phyloP scores from a whole-genome alignment of 208 protist genomes.

The Balamuthia mandrillaris region DNA sequence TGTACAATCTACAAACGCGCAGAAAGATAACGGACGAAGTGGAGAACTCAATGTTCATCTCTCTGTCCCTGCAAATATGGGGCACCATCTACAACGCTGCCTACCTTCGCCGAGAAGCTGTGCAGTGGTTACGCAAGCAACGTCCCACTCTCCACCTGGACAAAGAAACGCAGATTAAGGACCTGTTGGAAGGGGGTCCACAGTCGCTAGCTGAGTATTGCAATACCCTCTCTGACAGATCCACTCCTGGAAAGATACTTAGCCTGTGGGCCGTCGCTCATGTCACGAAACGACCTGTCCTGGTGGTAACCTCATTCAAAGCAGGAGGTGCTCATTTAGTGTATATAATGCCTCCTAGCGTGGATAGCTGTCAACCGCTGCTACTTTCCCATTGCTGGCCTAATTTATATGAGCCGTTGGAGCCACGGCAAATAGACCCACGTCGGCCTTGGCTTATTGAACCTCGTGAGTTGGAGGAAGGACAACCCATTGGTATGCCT shows the following conservation, averaged over 20 bases:
- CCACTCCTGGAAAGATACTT: background rate
- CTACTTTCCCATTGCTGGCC: too few relatives aligned
- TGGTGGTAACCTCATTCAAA: too few relatives aligned
- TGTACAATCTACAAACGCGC: background rate
- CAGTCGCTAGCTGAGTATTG: background rate
- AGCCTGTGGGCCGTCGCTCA: background rate
- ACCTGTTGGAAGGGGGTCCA: background rate
- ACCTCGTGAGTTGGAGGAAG: constrained; percentile 1
- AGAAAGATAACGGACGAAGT: background rate
- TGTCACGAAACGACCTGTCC: background rate
- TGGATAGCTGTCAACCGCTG: too few relatives aligned
- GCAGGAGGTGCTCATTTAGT: too few relatives aligned
- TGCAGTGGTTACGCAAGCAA: background rate
- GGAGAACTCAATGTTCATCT: background rate
- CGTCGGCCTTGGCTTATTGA: constrained; percentile 5
- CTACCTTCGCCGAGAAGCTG: background rate
- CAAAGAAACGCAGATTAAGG: background rate
- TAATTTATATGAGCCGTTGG: too few relatives aligned
- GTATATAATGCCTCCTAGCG: too few relatives aligned
- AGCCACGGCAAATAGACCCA: too few relatives aligned
- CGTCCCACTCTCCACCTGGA: background rate
- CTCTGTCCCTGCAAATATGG: constrained; percentile 2
- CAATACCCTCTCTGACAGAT: background rate
- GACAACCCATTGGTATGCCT: background rate
- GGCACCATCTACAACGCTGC: constrained; percentile 12